A percentile compares a stretch with the other conserved stretches of the same genome.
phyloP scores from a whole-genome alignment of 768 basidiomycete species.

The Lentinus tigrinus region DNA sequence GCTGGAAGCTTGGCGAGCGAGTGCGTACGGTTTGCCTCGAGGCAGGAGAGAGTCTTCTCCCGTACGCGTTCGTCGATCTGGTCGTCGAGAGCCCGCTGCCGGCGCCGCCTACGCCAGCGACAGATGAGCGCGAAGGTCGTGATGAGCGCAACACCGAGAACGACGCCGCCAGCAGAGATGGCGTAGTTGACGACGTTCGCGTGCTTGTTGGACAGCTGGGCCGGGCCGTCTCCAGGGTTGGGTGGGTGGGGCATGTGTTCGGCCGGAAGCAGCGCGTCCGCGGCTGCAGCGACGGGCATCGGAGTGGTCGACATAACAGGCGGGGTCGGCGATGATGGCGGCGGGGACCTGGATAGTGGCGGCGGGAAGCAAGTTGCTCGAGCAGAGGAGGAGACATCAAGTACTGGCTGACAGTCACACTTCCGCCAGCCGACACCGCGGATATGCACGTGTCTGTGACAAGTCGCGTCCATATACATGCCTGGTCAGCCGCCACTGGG shows the following conservation, averaged over 20 bases:
- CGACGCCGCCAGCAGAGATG: constrained; percentile 11
- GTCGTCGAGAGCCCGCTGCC: constrained; percentile 4
- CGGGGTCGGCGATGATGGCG: not conserved
- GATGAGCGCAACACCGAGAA: constrained; percentile 9
- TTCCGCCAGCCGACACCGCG: no score
- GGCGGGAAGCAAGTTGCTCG: no score
- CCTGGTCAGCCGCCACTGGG: no score
- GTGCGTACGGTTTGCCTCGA: constrained; percentile 2
- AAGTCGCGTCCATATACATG: no score
- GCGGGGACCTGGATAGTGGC: no score
- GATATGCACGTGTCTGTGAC: no score
- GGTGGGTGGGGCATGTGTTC: not conserved
- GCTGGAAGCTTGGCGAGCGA: constrained; percentile 3
- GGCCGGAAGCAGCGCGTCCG: not conserved
- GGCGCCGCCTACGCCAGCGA: constrained; percentile 9
- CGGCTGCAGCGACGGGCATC: not conserved
- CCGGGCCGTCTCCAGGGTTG: constrained; percentile 3
- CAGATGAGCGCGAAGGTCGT: constrained; percentile 3
- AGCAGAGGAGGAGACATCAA: no score
- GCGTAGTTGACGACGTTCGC: constrained; percentile 15
- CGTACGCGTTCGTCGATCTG: constrained; percentile 9
- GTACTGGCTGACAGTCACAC: no score
- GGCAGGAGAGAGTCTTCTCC: constrained; percentile 2
- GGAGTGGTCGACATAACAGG: not conserved
- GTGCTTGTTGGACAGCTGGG: constrained; percentile 9